phyloP scores from a whole-genome alignment of 805 yeast genomes.

The Kuraishia capsulata region DNA sequence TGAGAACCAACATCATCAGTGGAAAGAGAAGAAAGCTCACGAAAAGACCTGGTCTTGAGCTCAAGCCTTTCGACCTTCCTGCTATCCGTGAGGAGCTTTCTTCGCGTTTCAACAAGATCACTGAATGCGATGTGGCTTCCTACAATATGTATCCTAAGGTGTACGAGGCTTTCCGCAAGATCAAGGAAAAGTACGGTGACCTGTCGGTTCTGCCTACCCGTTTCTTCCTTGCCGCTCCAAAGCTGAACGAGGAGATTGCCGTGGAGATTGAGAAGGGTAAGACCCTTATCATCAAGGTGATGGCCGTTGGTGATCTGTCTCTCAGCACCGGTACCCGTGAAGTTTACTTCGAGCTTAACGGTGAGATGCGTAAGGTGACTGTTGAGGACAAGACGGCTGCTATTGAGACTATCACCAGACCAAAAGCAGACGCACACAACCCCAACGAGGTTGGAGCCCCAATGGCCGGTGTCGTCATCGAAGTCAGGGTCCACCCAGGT shows the following conservation, averaged over 20 bases:
- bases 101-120: constrained; percentile 69
- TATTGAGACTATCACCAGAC: constrained; percentile 76
- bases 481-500: constrained; percentile 84
- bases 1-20: constrained; percentile 81
- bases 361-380: constrained; percentile 94
- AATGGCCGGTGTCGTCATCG: constrained; percentile 98
- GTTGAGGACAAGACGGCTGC: constrained; percentile 84
- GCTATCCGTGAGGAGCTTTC: constrained; percentile 64
- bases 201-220: constrained; percentile 90
- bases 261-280: constrained; percentile 95
- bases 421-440: constrained; percentile 83
- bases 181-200: constrained; percentile 77
- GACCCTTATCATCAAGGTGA: constrained; percentile 78
- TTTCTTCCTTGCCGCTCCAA: constrained; percentile 81
- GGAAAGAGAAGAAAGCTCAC: constrained; percentile 90
- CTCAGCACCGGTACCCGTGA: constrained; percentile 85
- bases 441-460: constrained; percentile 96
- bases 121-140: constrained; percentile 87
- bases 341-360: constrained; percentile 95
- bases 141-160: constrained; percentile 98
- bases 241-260: constrained; percentile 77
- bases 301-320: constrained; percentile 88
- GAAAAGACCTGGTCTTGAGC: constrained; percentile 84
- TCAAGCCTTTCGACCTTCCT: constrained; percentile 75
- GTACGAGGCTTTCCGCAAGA: constrained; percentile 75